phyloP scores from a whole-genome alignment of 495 filamentous ascomycete species.

The Talaromyces trachyspermus region DNA sequence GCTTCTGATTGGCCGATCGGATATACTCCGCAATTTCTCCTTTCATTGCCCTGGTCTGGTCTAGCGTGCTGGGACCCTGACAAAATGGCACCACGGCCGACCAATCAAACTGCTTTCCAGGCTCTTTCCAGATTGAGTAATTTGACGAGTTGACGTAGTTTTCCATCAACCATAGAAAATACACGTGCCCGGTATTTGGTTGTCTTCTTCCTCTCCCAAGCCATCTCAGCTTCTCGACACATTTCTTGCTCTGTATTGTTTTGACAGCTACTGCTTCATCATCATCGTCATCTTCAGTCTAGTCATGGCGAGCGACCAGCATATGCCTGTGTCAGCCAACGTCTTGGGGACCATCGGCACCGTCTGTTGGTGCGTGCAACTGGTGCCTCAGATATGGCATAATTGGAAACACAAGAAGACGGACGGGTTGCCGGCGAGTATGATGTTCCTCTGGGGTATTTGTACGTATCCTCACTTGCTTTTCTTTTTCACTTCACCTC shows the following conservation, averaged over 20 bases:
- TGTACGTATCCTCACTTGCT: slow-evolving; percentile 46
- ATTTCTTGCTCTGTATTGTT: too few relatives aligned
- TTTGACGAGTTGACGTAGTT: too few relatives aligned
- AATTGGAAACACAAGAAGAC: slow-evolving; percentile 66
- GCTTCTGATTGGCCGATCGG: neutral
- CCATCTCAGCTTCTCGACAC: too few relatives aligned
- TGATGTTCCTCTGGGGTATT: slow-evolving; percentile 71
- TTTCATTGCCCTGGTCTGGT: neutral
- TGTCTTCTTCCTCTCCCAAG: too few relatives aligned
- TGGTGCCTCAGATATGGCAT: slow-evolving; percentile 58
- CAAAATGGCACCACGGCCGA: too few relatives aligned
- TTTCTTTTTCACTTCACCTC: too few relatives aligned
- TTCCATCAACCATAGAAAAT: too few relatives aligned
- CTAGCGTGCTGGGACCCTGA: neutral
- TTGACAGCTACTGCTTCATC: too few relatives aligned
- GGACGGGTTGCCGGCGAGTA: slow-evolving; percentile 60
- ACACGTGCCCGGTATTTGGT: too few relatives aligned
- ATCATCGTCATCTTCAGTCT: neutral
- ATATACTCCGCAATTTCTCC: neutral
- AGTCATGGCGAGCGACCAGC: slow-evolving; percentile 18
- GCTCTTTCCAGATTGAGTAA: too few relatives aligned
- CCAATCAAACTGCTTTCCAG: too few relatives aligned
- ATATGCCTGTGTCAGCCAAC: slow-evolving; percentile 42
- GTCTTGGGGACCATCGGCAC: slow-evolving; percentile 50
- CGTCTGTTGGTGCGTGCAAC: slow-evolving; percentile 47